phyloP scores from a whole-genome alignment of 148 eudicot species.

The Vaccinium vitisidaea region DNA sequence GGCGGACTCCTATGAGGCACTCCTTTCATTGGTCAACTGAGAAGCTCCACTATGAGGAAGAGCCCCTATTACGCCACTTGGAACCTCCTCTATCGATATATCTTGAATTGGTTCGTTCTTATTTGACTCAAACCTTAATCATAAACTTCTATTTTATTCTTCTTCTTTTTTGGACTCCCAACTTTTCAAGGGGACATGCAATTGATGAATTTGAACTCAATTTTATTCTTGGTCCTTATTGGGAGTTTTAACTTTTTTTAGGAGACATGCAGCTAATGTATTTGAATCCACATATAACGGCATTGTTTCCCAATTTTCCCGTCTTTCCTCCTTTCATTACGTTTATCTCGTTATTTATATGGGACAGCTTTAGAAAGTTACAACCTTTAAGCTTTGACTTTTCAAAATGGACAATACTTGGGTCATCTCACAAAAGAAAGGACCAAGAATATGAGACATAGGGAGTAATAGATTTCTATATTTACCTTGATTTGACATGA shows the following conservation, averaged over 20 bases:
- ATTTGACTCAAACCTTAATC: not conserved
- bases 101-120: constrained; percentile 77
- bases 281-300: not conserved
- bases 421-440: not conserved
- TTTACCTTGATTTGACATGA: constrained; percentile 13
- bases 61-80: constrained; percentile 87
- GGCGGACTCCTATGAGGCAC: constrained; percentile 95
- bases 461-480: not conserved
- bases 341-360: not conserved
- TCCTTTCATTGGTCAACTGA: constrained; percentile 91
- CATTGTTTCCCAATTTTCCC: not conserved
- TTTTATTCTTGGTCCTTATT: not conserved
- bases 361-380: not conserved
- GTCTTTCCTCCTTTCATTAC: not conserved
- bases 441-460: not conserved
- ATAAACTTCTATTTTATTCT: not conserved
- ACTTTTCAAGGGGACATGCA: not conserved
- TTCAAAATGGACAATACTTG: not conserved
- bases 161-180: not conserved
- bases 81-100: constrained; percentile 98
- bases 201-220: not conserved
- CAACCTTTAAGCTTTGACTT: not conserved
- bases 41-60: constrained; percentile 71
- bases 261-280: not conserved
- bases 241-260: not conserved